Percentiles rank a stretch among this genome's conserved stretches.
Conservation (phyloP, 768 basidiomycete species). For the Trametes cingulata region DNA sequence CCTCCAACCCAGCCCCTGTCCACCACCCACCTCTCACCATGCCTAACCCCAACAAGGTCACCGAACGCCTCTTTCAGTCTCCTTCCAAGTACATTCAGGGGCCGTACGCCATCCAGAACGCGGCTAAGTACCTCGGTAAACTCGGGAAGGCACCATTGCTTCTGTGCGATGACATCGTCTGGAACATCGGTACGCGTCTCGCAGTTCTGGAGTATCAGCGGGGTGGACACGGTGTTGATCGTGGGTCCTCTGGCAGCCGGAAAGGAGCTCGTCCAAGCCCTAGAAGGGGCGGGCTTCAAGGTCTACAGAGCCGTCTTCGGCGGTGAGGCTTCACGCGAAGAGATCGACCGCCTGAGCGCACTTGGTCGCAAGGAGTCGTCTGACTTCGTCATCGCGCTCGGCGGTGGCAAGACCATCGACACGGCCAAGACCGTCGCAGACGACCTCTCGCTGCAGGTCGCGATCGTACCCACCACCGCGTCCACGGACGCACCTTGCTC, state of each 20-base stretch:
- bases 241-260: constrained; percentile 22
- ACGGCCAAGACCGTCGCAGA: constrained; percentile 33
- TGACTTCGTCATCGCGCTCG: constrained; percentile 35
- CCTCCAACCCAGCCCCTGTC: not conserved
- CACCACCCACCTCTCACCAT: constrained; percentile 11
- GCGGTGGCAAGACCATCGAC: constrained; percentile 36
- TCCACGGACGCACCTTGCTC: constrained; percentile 37
- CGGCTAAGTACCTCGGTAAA: constrained; percentile 28
- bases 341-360: constrained; percentile 27
- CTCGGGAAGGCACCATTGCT: constrained; percentile 30
- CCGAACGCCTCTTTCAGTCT: constrained; percentile 34
- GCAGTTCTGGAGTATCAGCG: not conserved
- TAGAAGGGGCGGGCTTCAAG: constrained; percentile 27
- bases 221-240: not conserved
- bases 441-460: constrained; percentile 29
- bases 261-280: constrained; percentile 28
- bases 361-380: constrained; percentile 19
- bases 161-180: constrained; percentile 32
- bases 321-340: constrained; percentile 33
- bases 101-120: constrained; percentile 34
- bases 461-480: constrained; percentile 33
- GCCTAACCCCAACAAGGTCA: constrained; percentile 28
- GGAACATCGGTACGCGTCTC: constrained; percentile 28
- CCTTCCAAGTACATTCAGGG: constrained; percentile 37
- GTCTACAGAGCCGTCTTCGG: constrained; percentile 30